Base-by-base conservation (phyloP, 2,329 filamentous ascomycete genomes). In the Cyanodermella asteris region DNA sequence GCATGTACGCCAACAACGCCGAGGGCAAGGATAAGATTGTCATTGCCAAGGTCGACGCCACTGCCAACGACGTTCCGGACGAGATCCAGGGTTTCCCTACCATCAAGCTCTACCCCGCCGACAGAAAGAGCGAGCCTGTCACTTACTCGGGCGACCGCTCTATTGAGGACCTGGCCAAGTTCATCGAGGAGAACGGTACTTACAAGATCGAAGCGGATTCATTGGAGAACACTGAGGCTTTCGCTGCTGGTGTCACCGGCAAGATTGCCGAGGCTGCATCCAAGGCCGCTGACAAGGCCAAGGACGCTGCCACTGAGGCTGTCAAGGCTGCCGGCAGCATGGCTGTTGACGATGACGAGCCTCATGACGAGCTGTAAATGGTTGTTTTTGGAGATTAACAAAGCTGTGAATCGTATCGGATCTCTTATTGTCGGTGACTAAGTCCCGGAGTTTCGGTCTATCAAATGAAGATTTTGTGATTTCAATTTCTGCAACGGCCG, bases 61-160 rank as follows among this genome's bases (percentile, higher is more conserved):
- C 87, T 34, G 55, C 58, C 57, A 97, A 97, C 60, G 87, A 97
- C 42, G 78, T 94, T 30, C 87, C 87, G 30, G 84, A 94, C 53
- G 78, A 91, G 59, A 80, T 97, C 45, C 68, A 78, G 53, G 87
- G 87, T 36, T 97, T 97, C 74, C 87, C 87, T 29, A 97, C 87
- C 50, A 93, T 97, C 67, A 94, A 94, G 68, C 68, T 97, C 38
- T 97, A 70, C 74, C 68, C 78, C 36, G 87, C 87, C 41, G 82
- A 81, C 43, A 63, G 64, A 53, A 97, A 97, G 71, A 62, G 64
- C 44, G 59, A 69, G 38, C 77, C 87, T 31, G 53, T 93, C 34
- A 78, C 80, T 40, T 97, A 93, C 67, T 64, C 61, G 36, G 87
- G 87, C 41, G 66, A 72, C 36, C 80, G 87, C 44, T 87, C 80